These are phyloP conservation scores for Penicillium occitanis DNA, from an alignment of 2,329 filamentous ascomycete genomes.

Conservation along the genomic window DNA sequence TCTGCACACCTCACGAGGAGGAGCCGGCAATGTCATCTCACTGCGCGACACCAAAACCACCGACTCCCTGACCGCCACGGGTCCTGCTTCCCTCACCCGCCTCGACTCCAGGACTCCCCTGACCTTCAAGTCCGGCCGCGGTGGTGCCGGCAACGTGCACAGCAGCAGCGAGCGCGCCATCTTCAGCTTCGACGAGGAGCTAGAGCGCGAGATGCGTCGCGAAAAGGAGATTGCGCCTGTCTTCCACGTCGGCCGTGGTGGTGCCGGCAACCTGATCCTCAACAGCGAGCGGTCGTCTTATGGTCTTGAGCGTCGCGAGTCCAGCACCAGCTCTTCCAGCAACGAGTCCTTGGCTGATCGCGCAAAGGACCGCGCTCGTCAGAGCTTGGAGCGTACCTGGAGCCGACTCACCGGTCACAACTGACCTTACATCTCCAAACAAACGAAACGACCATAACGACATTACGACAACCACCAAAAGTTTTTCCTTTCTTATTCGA, in stretches of 20 bases:
- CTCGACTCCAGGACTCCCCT: conserved; percentile 47
- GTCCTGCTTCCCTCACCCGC: conserved; percentile 52
- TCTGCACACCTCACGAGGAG: conserved; percentile 56
- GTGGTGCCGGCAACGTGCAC: conserved; percentile 58
- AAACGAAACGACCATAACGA: conserved; percentile 9
- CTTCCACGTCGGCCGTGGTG: conserved; percentile 64
- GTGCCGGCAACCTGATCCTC: conserved; percentile 55
- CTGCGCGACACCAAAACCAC: conserved; percentile 55
- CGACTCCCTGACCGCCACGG: conserved; percentile 41
- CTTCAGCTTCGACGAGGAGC: conserved; percentile 63
- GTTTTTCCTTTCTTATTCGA: neutral
- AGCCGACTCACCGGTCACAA: conserved; percentile 33
- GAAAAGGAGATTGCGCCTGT: conserved; percentile 57
- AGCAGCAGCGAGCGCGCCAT: conserved; percentile 34
- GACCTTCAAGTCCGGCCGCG: conserved; percentile 51
- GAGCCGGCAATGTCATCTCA: conserved; percentile 58
- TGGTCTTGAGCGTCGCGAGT: conserved; percentile 39
- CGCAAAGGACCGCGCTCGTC: conserved; percentile 37
- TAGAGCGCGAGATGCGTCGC: conserved; percentile 57
- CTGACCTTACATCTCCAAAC: neutral
- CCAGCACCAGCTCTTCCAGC: conserved; percentile 37
- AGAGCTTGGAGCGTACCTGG: conserved; percentile 42
- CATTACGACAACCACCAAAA: conserved; percentile 14
- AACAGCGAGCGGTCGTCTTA: conserved; percentile 25
- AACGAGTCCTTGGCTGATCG: conserved; percentile 36